These are phyloP conservation scores for Jamesozyma lodderae DNA, from an alignment of 805 yeast genomes.

Conservation along the genomic window DNA sequence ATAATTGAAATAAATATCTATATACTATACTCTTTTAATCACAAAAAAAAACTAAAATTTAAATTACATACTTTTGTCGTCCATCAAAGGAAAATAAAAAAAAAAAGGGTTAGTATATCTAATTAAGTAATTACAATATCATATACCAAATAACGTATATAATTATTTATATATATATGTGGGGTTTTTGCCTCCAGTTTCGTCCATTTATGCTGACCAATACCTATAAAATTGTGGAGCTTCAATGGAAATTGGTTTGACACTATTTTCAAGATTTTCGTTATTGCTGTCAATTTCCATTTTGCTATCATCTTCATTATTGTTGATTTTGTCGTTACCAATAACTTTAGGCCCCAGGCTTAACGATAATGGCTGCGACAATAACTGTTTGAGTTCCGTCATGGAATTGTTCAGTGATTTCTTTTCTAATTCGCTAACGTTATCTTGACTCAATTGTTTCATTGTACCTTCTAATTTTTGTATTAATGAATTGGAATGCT, in stretches of 20 bases:
- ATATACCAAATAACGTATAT: not conserved
- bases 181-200: not conserved
- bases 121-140: not conserved
- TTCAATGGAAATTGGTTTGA: constrained; percentile 50
- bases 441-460: constrained; percentile 1
- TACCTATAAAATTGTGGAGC: constrained; percentile 56
- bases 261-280: constrained; percentile 30
- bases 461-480: constrained; percentile 28
- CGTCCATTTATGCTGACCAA: constrained; percentile 47
- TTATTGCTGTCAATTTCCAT: constrained; percentile 3
- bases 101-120: not conserved
- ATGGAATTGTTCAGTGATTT: constrained; percentile 12
- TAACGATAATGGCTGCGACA: constrained; percentile 27
- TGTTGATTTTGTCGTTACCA: not conserved
- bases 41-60: not conserved
- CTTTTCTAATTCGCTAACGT: not conserved
- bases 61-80: not conserved
- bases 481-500: constrained; percentile 44
- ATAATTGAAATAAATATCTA: constrained; percentile 4
- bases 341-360: constrained; percentile 17
- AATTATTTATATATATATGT: not conserved
- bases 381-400: constrained; percentile 19
- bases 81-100: too few relatives aligned
- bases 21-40: constrained; percentile 4
- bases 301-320: not conserved